Conservation (phyloP, 2,329 filamentous ascomycete genomes). For the Coniochaeta sp. region DNA sequence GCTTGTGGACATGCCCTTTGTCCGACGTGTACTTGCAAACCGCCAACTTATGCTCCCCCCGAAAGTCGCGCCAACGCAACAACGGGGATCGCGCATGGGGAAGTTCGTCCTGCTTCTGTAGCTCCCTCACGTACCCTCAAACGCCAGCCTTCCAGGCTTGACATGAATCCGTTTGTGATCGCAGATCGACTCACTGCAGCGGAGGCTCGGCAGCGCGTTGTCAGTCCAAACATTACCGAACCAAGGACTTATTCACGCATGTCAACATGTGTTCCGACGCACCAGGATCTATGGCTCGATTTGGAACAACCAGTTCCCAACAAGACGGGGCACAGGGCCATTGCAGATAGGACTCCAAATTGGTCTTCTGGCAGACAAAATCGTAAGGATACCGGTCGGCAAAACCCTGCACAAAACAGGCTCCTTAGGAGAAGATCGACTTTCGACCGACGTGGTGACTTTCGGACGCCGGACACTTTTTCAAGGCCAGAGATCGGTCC, state of each 20-base stretch:
- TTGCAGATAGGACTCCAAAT: neutral
- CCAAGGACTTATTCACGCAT: neutral
- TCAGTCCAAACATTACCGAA: neutral
- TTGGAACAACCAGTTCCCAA: neutral
- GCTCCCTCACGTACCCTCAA: neutral
- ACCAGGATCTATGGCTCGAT: neutral
- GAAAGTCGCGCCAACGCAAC: neutral
- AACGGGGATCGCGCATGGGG: neutral
- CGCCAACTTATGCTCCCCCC: constrained; percentile 10
- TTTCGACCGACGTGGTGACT: neutral
- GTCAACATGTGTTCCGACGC: neutral
- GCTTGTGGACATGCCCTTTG: constrained; percentile 46
- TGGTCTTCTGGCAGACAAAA: neutral
- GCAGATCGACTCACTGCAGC: neutral
- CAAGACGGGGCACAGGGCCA: neutral
- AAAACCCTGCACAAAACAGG: neutral
- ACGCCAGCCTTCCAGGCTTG: neutral
- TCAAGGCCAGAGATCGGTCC: neutral
- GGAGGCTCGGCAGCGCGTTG: neutral
- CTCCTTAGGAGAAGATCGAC: neutral
- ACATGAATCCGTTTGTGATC: neutral
- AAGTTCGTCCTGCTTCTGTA: neutral
- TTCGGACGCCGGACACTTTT: neutral
- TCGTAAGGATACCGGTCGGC: neutral
- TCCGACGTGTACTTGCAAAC: constrained; percentile 32